A percentile compares a stretch with the other conserved stretches of the same genome.
Conservation (phyloP, 129 eudicot species). For the Oenanthe sinensis region DNA sequence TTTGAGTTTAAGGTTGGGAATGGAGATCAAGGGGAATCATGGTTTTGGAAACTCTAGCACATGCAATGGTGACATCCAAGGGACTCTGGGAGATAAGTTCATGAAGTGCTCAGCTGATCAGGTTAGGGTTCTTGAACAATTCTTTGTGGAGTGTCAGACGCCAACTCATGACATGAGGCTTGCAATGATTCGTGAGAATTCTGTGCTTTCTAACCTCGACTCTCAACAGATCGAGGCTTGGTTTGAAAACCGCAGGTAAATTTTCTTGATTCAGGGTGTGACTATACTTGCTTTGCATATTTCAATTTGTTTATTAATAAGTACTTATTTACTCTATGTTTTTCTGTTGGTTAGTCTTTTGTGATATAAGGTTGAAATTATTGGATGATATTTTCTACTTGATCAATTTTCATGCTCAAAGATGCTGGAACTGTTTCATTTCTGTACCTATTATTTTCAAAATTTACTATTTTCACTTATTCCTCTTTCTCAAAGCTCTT, state of each 20-base stretch:
- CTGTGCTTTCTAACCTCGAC: constrained; percentile 29
- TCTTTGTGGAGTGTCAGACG: constrained; percentile 30
- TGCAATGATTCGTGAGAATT: constrained; percentile 32
- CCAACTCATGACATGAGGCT: constrained; percentile 31
- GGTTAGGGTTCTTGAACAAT: constrained; percentile 35
- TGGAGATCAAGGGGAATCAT: constrained; percentile 4
- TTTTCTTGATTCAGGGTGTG: not conserved
- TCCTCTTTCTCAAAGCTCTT: not conserved
- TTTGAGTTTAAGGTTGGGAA: not conserved
- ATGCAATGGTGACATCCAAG: constrained; percentile 6
- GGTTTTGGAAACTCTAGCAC: not conserved
- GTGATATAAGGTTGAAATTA: not conserved
- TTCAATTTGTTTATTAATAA: not conserved
- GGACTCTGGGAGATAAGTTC: constrained; percentile 14
- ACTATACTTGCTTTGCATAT: not conserved
- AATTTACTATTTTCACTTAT: not conserved
- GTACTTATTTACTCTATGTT: not conserved
- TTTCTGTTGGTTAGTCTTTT: not conserved
- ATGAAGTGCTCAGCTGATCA: constrained; percentile 25
- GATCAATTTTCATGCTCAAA: not conserved
- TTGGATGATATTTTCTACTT: constrained; percentile 5
- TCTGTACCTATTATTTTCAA: not conserved
- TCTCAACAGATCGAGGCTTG: constrained; percentile 37
- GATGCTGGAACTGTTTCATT: not conserved
- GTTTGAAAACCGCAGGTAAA: constrained; percentile 42